A percentile compares a stretch with the other conserved stretches of the same genome.
phyloP scores from a whole-genome alignment of 805 yeast genomes.

The Nakazawaea peltata region DNA sequence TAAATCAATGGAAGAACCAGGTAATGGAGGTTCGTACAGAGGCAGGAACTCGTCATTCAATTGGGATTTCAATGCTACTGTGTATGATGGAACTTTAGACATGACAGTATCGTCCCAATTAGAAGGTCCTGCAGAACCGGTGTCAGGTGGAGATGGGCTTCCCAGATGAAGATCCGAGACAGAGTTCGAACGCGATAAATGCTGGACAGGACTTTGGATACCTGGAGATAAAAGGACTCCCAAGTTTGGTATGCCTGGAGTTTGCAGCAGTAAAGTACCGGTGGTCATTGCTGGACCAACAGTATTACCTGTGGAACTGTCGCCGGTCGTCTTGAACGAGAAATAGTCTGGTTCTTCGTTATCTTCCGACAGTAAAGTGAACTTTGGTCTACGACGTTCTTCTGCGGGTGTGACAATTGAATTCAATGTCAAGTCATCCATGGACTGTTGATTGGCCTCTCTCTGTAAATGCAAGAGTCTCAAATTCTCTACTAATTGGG shows the following conservation, averaged over 20 bases:
- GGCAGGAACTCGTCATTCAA: constrained; percentile 56
- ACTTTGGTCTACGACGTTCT: constrained; percentile 19
- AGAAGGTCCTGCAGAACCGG: constrained; percentile 6
- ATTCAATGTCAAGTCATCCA: constrained; percentile 7
- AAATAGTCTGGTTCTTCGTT: constrained; percentile 27
- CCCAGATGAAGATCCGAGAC: constrained; percentile 19
- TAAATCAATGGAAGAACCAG: constrained; percentile 27
- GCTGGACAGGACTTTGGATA: constrained; percentile 43
- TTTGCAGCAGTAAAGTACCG: constrained; percentile 11
- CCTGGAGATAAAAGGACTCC: constrained; percentile 29
- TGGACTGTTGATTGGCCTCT: constrained; percentile 26
- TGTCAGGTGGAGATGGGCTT: background rate
- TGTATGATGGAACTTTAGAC: constrained; percentile 78
- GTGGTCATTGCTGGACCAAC: constrained; percentile 17
- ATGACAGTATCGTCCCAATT: constrained; percentile 38
- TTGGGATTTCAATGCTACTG: constrained; percentile 61
- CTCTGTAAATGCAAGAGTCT: constrained; percentile 42
- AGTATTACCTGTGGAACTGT: constrained; percentile 7
- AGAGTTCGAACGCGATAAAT: constrained; percentile 55
- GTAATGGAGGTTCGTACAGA: constrained; percentile 48
- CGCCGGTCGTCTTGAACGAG: constrained; percentile 14
- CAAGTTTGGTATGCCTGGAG: constrained; percentile 9
- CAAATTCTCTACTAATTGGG: constrained; percentile 42
- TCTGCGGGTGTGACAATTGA: constrained; percentile 4
- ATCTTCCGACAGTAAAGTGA: constrained; percentile 18